Base-by-base conservation (phyloP, 306 rosid species). In the Citrullus mucosospermus region DNA sequence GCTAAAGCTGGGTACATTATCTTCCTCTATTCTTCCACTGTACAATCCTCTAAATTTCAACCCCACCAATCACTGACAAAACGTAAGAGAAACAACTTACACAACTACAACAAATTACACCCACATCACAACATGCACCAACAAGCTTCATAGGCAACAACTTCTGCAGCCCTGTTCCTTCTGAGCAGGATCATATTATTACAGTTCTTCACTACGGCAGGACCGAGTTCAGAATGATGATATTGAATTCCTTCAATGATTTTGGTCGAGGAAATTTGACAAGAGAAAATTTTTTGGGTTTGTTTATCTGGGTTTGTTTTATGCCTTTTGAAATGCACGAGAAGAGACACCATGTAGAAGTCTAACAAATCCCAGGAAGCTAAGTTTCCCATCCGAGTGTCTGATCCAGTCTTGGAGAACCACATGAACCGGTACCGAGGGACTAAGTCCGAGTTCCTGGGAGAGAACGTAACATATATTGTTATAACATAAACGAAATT, bases 331-430 rank as follows among this genome's bases (percentile, higher is more conserved):
- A 80, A 90, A 84, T 12, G 90, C 16, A 60, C 96, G 98, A 36
- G 97, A 81, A 55, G 98, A 91, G 69, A 89, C 80, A 22, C 98
- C 97, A 6, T 93, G 98, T 53, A 93, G 80, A 61, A 93, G 97
- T 80, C 97, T 87, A 65, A 91, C 96, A 71, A 93, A 93, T 74
- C 98, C 98, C 76, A 90, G 78, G 89, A 93, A 93, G 83, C 98
- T 93, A 30, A 93, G 96, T 83, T 93, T 93, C 75, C 98, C 98
- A 46, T 93, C 98, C 0, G 96, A 79, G 83, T 93, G 98, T 86
- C 91, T 80, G 38, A 93, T 91, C 98, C 98, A 93, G 85, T 93
- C 98, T 75, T 93, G 97, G 77, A 93, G 96, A 48, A 93, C 98
- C 68, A 90, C 93, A 38, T 93, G 98, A 75, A 93, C 90, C 0